Base-by-base conservation (phyloP, 2,329 filamentous ascomycete genomes). In the Chrysoporthe puriensis region DNA sequence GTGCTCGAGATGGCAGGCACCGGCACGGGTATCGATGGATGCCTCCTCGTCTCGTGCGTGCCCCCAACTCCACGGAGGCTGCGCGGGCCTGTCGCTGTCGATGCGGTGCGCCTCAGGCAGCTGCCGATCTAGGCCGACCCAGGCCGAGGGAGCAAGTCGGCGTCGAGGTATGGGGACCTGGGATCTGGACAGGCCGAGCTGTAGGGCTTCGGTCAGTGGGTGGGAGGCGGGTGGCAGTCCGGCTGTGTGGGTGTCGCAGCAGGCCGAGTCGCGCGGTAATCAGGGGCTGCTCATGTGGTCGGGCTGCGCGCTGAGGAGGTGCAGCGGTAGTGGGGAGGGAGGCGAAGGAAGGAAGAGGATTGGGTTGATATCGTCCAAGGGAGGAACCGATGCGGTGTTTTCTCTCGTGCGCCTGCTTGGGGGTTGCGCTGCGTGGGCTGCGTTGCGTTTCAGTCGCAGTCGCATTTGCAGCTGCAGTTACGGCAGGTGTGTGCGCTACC, bases 291-390 rank as follows among this genome's bases (percentile, higher is more conserved):
- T 40, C 32, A 57, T 57, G 54, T 57, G 54, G 32, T 36, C 54
- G 34, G 32, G 11, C 40, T 21, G 54, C 32, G 54, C 54, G 54
- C 34, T 57, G 54, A 43, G 21, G 11, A 63, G 61, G 61, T 54
- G 36, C 61, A 63, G 61, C 42, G 6, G 46, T 52, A 48, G 61
- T 52, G 61, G 61, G 46, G 61, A 43, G 46, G 57, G 42, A 43
- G 16, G 32, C n/a, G 40, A 43, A 43, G 36, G 18, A 21, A 44
- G 40, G 36, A 16, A 50, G 26, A 62, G 59, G 26, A 62, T 61
- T 44, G 58, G 54, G 54, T 57, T 57, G 54, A n/a, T 40, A 57
- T 57, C 54, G 54, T 57, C 7, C 34, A 54, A 54, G 50, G 50
- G 50, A 54, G 50, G 50, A 54, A 26, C 50, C 50, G 26, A 26